A percentile compares a stretch with the other conserved stretches of the same genome.
Conservation (phyloP, 371 early-diverging fungal species). For the Zychaea mexicana region DNA sequence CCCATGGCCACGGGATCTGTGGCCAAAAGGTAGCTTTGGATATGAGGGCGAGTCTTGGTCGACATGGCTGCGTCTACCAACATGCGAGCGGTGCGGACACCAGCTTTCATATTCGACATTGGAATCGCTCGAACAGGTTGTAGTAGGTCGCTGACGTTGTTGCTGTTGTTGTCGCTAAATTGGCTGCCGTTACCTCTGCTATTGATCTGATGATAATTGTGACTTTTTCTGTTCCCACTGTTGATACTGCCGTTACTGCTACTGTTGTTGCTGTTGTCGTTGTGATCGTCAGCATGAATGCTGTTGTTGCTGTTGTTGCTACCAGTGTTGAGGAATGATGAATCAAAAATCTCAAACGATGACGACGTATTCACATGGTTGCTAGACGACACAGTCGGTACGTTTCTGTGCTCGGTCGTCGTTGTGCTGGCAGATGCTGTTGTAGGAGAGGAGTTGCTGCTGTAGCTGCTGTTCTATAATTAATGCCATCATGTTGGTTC, state of each 20-base stretch:
- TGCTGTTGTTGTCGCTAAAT: too few relatives aligned
- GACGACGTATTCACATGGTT: not conserved
- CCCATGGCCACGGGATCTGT: constrained; percentile 33
- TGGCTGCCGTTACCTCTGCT: too few relatives aligned
- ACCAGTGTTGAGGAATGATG: constrained; percentile 1
- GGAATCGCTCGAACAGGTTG: not conserved
- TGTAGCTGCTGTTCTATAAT: not conserved
- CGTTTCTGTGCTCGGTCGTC: not conserved
- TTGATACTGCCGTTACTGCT: not conserved
- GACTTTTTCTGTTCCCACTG: not conserved
- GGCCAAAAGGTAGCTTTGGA: constrained; percentile 12
- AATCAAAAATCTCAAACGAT: not conserved
- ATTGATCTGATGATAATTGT: not conserved
- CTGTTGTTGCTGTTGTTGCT: not conserved
- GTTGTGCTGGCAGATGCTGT: not conserved
- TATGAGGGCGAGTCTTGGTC: constrained; percentile 8
- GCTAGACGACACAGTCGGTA: not conserved
- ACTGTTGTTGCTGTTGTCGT: not conserved
- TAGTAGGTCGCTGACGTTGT: not conserved
- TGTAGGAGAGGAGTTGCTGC: too few relatives aligned
- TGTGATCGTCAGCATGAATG: not conserved
- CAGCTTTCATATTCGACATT: constrained; percentile 1
- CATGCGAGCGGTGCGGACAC: constrained; percentile 20
- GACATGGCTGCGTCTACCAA: constrained; percentile 20
- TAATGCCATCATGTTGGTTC: not conserved